Conservation (phyloP, 257 asterid species). For the Primulina eburnea region DNA sequence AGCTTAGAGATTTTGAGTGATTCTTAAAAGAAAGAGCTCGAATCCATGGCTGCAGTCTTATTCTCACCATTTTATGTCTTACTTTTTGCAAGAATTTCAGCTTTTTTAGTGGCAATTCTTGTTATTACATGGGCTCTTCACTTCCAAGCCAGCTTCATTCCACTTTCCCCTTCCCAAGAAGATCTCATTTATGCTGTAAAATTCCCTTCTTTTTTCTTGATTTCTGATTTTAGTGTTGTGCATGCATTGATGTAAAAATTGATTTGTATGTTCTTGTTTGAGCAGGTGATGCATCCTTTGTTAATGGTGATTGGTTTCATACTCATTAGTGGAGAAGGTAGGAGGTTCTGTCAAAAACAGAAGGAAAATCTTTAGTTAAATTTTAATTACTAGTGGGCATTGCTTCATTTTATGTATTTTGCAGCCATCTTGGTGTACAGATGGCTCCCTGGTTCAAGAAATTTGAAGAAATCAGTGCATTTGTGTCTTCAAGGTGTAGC, state of each 20-base stretch:
- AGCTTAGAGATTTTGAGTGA: slow-evolving; percentile 7
- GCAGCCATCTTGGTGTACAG: slow-evolving; percentile 86
- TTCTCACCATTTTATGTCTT: slow-evolving; percentile 36
- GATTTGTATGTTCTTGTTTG: slow-evolving; percentile 10
- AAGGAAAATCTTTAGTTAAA: neutral
- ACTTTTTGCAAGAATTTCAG: slow-evolving; percentile 64
- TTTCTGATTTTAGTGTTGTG: neutral
- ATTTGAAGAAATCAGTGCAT: slow-evolving; percentile 71
- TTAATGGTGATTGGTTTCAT: slow-evolving; percentile 90
- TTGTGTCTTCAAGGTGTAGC: slow-evolving; percentile 90
- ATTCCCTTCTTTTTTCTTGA: neutral
- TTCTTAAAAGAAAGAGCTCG: neutral
- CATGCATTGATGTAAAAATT: slow-evolving; percentile 15
- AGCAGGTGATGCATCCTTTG: slow-evolving; percentile 83
- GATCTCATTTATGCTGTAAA: slow-evolving; percentile 65
- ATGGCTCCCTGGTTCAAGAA: slow-evolving; percentile 86
- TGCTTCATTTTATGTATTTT: slow-evolving; percentile 12
- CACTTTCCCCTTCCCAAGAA: slow-evolving; percentile 54
- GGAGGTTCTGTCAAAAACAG: neutral
- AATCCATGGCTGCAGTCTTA: slow-evolving; percentile 42
- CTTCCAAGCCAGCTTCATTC: slow-evolving; percentile 62
- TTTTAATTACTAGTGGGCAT: slow-evolving; percentile 7
- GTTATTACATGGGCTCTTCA: slow-evolving; percentile 67
- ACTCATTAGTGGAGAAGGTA: slow-evolving; percentile 89
- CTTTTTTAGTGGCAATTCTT: slow-evolving; percentile 60